These are phyloP conservation scores for Suillus hirtellus DNA, from an alignment of 768 basidiomycete genomes.

Conservation along the genomic window DNA sequence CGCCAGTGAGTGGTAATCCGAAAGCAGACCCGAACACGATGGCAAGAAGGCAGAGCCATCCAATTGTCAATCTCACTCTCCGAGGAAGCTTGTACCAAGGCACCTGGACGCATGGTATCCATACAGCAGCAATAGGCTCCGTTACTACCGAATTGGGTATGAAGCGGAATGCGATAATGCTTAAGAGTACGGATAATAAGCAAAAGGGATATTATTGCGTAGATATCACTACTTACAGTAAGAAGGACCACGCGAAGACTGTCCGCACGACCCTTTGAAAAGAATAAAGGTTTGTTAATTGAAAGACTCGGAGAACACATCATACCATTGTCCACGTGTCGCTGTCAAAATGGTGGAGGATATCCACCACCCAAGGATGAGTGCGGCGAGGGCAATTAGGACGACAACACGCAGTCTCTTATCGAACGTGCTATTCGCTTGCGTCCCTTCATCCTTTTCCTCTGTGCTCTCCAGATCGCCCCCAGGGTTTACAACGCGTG, in stretches of 20 bases:
- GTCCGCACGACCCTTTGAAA: slow-evolving; percentile 70
- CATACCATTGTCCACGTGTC: slow-evolving; percentile 76
- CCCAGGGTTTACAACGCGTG: slow-evolving; percentile 23
- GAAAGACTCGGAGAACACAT: neutral
- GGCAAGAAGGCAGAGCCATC: slow-evolving; percentile 75
- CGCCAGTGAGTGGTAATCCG: slow-evolving; percentile 65
- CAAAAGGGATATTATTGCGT: neutral
- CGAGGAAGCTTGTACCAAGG: slow-evolving; percentile 70
- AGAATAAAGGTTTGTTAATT: slow-evolving; percentile 8
- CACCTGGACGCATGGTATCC: slow-evolving; percentile 61
- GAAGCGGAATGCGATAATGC: slow-evolving; percentile 82
- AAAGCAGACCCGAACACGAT: slow-evolving; percentile 87
- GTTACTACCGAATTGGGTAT: slow-evolving; percentile 72
- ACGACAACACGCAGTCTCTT: slow-evolving; percentile 42
- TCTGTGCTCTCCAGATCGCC: slow-evolving; percentile 8
- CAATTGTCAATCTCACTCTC: slow-evolving; percentile 55
- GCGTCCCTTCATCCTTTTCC: slow-evolving; percentile 16
- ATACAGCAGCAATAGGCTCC: slow-evolving; percentile 69
- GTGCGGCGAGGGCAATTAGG: slow-evolving; percentile 50
- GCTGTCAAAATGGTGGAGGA: slow-evolving; percentile 65
- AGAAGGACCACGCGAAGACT: slow-evolving; percentile 80
- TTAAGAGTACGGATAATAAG: slow-evolving; percentile 22
- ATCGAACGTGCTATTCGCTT: slow-evolving; percentile 7
- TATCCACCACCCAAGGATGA: slow-evolving; percentile 88
- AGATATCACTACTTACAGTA: slow-evolving; percentile 48